Evolutionary conservation across 2,329 filamentous ascomycete genomes (phyloP), one percentile per base, ranked within the genome.

Genomic region (Colletotrichum eremochloae): DNA sequence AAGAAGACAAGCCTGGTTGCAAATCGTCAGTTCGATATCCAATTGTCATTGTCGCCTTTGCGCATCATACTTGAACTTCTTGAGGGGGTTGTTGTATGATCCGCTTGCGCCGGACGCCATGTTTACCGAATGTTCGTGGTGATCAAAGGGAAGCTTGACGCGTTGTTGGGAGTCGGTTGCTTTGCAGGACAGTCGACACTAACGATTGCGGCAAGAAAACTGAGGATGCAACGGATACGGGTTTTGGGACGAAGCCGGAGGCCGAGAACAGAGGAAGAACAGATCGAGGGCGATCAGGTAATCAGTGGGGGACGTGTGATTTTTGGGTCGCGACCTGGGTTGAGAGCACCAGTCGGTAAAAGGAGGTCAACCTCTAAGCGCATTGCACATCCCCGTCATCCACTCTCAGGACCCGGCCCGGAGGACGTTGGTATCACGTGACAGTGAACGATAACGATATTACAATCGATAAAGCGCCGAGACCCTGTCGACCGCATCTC

Each of bases 41-140:
- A 52, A 46, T 52, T 33, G 46, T 42, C 31, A 38, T 57, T 58
- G 8, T 42, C 48, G 42, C 53, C 46, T 67, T 53, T 5, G 55
- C 58, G 12, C 31, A 36, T 78, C 80, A 74, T 88, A 98, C 95
- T 99, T 99, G 93, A 98, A 99, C 86, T 99, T 99, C 93, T 99
- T 99, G 86, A 99, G 88, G 80, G 96, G 96, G 88, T 98, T 98
- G 84, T 97, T 98, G 89, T 98, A 99, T 76, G 94, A 94, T 83
- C 93, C 94, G 80, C 91, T 92, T 74, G 86, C 84, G 79, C 82
- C 84, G 78, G 91, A 86, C 83, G 95, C 94, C 95, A 97, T 97
- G 63, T 36, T 73, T 66, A 68, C 67, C 12, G 42, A 64, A 44
- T 71, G 60, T 58, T 58, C 31, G 73, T 20, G 55, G 15, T 67